Evolutionary conservation across 768 basidiomycete species (phyloP).

Genomic region (Mycena haematopus): DNA sequence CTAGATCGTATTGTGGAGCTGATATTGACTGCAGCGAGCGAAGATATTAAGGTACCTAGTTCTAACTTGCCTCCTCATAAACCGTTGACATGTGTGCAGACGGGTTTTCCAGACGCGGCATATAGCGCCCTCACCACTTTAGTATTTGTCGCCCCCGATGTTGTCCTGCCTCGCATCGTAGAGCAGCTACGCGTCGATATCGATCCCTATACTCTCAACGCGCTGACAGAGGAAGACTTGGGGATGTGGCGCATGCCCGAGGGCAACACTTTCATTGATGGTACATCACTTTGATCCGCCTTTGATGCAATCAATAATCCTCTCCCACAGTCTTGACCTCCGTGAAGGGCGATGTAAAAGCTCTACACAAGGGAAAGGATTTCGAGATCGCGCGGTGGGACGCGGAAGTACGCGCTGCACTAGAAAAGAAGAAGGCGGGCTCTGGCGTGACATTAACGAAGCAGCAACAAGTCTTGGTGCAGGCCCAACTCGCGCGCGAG

Average conservation of each 20-base stretch:
- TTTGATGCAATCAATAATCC: background rate
- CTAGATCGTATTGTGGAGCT: conserved; percentile 56
- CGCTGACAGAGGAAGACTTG: conserved; percentile 74
- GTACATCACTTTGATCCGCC: conserved; percentile 16
- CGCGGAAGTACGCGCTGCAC: conserved; percentile 84
- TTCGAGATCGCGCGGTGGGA: conserved; percentile 96
- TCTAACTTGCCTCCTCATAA: background rate
- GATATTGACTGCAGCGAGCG: conserved; percentile 54
- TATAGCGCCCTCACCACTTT: conserved; percentile 79
- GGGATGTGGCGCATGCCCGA: conserved; percentile 88
- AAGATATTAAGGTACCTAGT: conserved; percentile 53
- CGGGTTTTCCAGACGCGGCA: conserved; percentile 68
- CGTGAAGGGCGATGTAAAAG: conserved; percentile 57
- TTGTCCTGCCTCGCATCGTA: conserved; percentile 72
- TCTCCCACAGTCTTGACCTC: conserved; percentile 61
- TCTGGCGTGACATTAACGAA: conserved; percentile 67
- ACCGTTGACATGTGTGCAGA: conserved; percentile 35
- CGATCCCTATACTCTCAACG: conserved; percentile 59
- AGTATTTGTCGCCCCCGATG: conserved; percentile 77
- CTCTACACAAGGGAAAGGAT: conserved; percentile 77
- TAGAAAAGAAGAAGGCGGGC: conserved; percentile 70
- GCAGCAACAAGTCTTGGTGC: conserved; percentile 83
- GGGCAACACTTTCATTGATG: conserved; percentile 54
- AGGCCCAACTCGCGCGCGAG: conserved; percentile 86
- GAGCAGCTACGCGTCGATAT: conserved; percentile 72